Percentiles rank a stretch among this genome's conserved stretches.
These are phyloP conservation scores for Colletotrichum coccodes DNA, from an alignment of 2,329 filamentous ascomycete species.

Conservation along the genomic window DNA sequence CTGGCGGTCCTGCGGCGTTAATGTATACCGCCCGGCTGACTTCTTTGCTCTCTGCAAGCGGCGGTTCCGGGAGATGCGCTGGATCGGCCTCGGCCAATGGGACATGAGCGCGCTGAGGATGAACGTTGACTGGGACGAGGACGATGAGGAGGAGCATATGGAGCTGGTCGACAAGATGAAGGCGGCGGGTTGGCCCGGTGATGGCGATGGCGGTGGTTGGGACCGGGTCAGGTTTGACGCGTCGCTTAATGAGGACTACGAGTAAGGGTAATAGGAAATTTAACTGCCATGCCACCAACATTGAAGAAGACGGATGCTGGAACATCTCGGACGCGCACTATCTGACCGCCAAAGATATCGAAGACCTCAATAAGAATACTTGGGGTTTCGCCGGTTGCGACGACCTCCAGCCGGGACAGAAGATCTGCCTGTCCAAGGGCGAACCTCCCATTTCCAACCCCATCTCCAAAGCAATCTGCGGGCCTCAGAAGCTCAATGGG, in stretches of 20 bases:
- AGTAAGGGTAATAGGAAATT: not conserved
- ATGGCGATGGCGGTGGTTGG: slow-evolving; percentile 21
- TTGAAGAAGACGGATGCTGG: not conserved
- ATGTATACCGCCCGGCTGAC: slow-evolving; percentile 30
- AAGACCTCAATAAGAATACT: slow-evolving; percentile 27
- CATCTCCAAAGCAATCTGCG: slow-evolving; percentile 35
- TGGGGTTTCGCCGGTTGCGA: slow-evolving; percentile 39
- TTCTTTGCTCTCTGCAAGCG: slow-evolving; percentile 29
- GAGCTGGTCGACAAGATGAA: slow-evolving; percentile 24
- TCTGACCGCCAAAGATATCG: not conserved
- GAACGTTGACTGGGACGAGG: slow-evolving; percentile 20
- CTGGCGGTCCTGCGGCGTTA: slow-evolving; percentile 2
- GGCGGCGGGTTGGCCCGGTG: slow-evolving; percentile 30
- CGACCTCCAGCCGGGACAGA: slow-evolving; percentile 21
- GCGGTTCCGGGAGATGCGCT: slow-evolving; percentile 24
- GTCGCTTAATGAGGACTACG: not conserved
- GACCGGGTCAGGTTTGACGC: slow-evolving; percentile 24
- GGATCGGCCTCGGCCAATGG: slow-evolving; percentile 5
- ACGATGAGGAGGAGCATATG: slow-evolving; percentile 22
- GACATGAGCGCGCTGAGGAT: not conserved
- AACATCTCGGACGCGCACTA: not conserved
- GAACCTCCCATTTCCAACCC: slow-evolving; percentile 36
- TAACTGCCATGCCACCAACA: not conserved
- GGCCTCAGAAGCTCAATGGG: slow-evolving; percentile 30
- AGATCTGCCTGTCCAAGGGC: slow-evolving; percentile 37